Evolutionary conservation across 2,329 filamentous ascomycete species (phyloP), one percentile per base, ranked within the genome.

Genomic region (Pseudogymnoascus sp.): DNA sequence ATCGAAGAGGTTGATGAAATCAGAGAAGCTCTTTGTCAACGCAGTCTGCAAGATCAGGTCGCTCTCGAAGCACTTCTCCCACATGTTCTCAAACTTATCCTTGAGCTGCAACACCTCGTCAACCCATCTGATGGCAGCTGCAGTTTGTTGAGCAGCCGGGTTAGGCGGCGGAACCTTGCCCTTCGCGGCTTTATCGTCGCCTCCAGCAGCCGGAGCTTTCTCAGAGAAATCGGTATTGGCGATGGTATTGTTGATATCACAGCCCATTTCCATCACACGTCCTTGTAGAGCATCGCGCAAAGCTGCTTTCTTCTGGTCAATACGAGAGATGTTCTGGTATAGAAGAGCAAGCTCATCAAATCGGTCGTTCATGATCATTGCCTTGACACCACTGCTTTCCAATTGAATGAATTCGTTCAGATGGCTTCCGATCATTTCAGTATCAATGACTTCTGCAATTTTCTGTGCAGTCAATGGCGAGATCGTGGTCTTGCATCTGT

Each of bases 291-390:
- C 88, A 6, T 81, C 80, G 31, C 86, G 90, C 4, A 97, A 78
- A 8, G 88, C 85, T 0, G 77, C 73, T 73, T 93, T 96, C 65
- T 88, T 87, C 0, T 79, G 75, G 70, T 98, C 92, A 0, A 97
- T 89, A 36, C 91, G 83, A 8, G 84, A 79, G 63, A 96, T 89
- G 2, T 98, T 82, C 16, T 86, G 82, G 75, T 95, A 98, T 3
- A 98, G 80, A 61, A 92, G 87, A n/a, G 82, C 80, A 8, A 99
- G 79, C 70, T 96, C 92, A 3, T 89, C 85, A 36, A 89, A 71
- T 67, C 89, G 86, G 75, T 97, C 90, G 70, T 96, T 93, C 75
- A 96, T 90, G 61, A 98, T 86, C 93, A 99, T 98, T 73, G 87
- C 87, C 67, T 84, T 86, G 45, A 97, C 83, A 0, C 95, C 95